Evolutionary conservation across 768 basidiomycete genomes (phyloP).

Genomic region (Tulasnella sp.): DNA sequence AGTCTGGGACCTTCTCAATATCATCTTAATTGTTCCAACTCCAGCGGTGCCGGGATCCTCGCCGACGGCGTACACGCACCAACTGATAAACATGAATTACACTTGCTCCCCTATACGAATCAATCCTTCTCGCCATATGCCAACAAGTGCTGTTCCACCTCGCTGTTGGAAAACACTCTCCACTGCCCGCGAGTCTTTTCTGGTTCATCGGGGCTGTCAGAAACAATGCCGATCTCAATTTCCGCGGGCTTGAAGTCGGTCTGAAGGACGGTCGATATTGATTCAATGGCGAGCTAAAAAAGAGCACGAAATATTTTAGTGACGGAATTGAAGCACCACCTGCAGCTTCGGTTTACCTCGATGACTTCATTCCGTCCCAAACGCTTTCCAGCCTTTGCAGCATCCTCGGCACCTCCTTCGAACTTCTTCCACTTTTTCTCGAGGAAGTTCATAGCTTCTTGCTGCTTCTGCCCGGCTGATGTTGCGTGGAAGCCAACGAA

Average conservation of each 20-base stretch:
- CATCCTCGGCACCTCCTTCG: slow-evolving; percentile 74
- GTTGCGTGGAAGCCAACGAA: slow-evolving; percentile 98
- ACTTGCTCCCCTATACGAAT: slow-evolving; percentile 28
- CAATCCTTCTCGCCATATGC: slow-evolving; percentile 90
- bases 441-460: slow-evolving; percentile 96
- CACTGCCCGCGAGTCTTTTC: slow-evolving; percentile 64
- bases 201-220: slow-evolving; percentile 65
- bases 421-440: slow-evolving; percentile 99
- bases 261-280: slow-evolving; percentile 87
- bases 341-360: slow-evolving; percentile 57
- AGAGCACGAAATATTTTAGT: background rate
- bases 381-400: slow-evolving; percentile 66
- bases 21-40: slow-evolving; percentile 25
- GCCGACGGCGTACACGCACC: background rate
- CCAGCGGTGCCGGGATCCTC: background rate
- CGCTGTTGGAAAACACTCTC: slow-evolving; percentile 71
- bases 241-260: slow-evolving; percentile 95
- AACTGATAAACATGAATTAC: slow-evolving; percentile 12
- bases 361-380: slow-evolving; percentile 76
- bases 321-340: background rate
- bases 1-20: slow-evolving; percentile 34
- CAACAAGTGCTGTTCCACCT: slow-evolving; percentile 73
- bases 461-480: slow-evolving; percentile 93
- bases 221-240: slow-evolving; percentile 94
- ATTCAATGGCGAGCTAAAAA: slow-evolving; percentile 83